phyloP scores from a whole-genome alignment of 2,329 filamentous ascomycete species.

The Pyricularia grisea region DNA sequence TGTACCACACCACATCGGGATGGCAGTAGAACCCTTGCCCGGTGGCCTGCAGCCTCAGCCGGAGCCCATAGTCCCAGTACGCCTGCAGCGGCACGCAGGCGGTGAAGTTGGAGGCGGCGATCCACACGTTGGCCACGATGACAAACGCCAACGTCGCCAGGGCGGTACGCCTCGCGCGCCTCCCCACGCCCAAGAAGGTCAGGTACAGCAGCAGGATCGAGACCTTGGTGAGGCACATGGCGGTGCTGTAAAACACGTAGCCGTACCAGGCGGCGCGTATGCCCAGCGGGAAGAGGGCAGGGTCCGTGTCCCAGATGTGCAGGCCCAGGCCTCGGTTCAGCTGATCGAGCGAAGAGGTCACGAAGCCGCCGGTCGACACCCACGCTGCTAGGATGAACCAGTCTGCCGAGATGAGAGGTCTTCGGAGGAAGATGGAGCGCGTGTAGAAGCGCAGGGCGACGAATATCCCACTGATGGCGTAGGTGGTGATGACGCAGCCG shows the following conservation, averaged over 20 bases:
- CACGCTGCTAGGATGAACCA: conserved; percentile 1
- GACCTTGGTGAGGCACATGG: conserved; percentile 17
- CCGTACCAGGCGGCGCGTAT: conserved; percentile 15
- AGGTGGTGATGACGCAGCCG: conserved; percentile 16
- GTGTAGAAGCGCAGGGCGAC: conserved; percentile 30
- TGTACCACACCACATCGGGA: conserved; percentile 8
- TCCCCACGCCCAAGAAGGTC: conserved; percentile 16
- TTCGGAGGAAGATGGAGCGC: not conserved
- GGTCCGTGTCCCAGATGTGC: conserved; percentile 5
- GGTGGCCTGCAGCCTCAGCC: not conserved
- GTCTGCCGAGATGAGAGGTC: conserved; percentile 2
- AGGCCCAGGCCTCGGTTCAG: not conserved
- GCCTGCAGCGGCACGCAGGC: conserved; percentile 21
- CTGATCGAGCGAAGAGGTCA: not conserved
- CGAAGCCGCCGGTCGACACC: not conserved
- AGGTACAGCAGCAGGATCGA: conserved; percentile 20
- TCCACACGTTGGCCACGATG: conserved; percentile 16
- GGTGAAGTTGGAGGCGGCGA: conserved; percentile 16
- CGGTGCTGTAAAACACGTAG: conserved; percentile 17
- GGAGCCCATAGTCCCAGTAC: conserved; percentile 16
- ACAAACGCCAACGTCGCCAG: conserved; percentile 16
- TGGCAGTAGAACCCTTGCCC: conserved; percentile 5
- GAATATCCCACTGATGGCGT: conserved; percentile 20
- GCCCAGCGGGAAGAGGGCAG: not conserved
- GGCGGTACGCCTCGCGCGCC: conserved; percentile 19